Base-by-base conservation (phyloP, 2,329 filamentous ascomycete genomes). In the Talaromyces sp. region DNA sequence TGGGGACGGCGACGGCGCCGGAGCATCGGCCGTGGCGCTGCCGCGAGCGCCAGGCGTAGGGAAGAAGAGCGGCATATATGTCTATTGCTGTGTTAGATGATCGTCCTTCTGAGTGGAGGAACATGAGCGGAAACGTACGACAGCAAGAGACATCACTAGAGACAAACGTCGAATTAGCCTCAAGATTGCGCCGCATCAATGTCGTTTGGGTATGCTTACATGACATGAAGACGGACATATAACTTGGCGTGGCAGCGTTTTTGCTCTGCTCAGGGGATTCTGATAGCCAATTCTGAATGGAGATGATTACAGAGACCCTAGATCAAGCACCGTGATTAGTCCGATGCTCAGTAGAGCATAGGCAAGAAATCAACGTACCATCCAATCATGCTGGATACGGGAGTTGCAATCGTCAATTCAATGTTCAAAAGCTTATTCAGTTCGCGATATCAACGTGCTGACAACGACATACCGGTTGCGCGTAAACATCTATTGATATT, bases 201-300 rank as follows among this genome's bases (percentile, higher is more conserved):
- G 9, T 54, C 5, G 28, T 23, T 1, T 2, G n/a, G 31, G 31
- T 16, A 2, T 2, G 42, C 87, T 70, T 81, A 92, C 89, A 71
- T 21, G 90, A 86, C 90, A 96, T 95, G 76, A 87, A 84, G 62
- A 95, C 86, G 62, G 87, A 87, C 77, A 95, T 88, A 73, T 86
- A 87, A 59, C 82, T 85, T 2, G 93, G 92, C 5, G 91, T 93
- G 52, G 82, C 79, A 28, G 85, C 78, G 64, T 79, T 87, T 75
- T 86, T 88, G 77, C 75, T 79, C 67, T 82, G 79, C 33, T 81
- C 77, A n/a, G 77, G 72, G 25, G 76, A 77, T 69, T 82, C 80
- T 39, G 76, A 77, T 55, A 82, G 71, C 80, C 80, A 82, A 42
- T 74, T 75, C 66, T 82, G 78, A 50, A 82, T 74, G 9, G 80